Evolutionary conservation across 2,329 filamentous ascomycete genomes (phyloP), one percentile per base, ranked within the genome.

Genomic region (Colletotrichum camelliae): DNA sequence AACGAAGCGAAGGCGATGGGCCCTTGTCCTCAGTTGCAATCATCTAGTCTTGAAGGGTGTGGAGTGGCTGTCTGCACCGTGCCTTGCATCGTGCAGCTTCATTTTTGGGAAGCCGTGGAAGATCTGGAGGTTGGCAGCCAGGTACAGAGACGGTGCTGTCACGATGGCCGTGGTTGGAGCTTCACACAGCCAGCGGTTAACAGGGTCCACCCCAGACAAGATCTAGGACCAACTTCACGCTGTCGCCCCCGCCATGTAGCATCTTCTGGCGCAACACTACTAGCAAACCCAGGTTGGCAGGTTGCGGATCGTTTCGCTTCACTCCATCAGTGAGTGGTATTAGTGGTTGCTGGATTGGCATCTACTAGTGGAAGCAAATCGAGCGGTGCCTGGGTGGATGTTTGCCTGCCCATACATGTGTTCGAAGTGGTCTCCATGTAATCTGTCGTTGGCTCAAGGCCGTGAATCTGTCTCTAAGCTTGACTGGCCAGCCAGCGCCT

Each of bases 81-180:
- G 24, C 71, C 71, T 69, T 73, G 71, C 71, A 70, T 70, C 57
- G 39, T 64, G 66, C 71, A 73, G 43, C 39, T 55, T 57, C 18
- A 18, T 48, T 21, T 52, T 13, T 52, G 16, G 13, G 31, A 64
- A 39, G 57, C 52, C 33, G 16, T 33, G 27, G 35, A 65, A n/a
- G 15, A 37, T 37, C 33, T 21, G 35, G 13, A 10, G 35, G 60
- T 61, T 24, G 66, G 57, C 57, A 16, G 65, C 37, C 29, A 39
- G 55, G 69, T 37, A 67, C 65, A 43, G 15, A 31, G 31, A 18
- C 8, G 60, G 21, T 43, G 31, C 15, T 27, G 66, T 27, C 31
- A 35, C 31, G 21, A 39, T 21, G 27, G n/a, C 52, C 31, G 61
- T 27, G 8, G 39, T 24, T 31, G 62, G 57, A 72, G 33, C 62